Evolutionary conservation across 2,329 filamentous ascomycete genomes (phyloP).

Genomic region (Talaromyces funiculosus): DNA sequence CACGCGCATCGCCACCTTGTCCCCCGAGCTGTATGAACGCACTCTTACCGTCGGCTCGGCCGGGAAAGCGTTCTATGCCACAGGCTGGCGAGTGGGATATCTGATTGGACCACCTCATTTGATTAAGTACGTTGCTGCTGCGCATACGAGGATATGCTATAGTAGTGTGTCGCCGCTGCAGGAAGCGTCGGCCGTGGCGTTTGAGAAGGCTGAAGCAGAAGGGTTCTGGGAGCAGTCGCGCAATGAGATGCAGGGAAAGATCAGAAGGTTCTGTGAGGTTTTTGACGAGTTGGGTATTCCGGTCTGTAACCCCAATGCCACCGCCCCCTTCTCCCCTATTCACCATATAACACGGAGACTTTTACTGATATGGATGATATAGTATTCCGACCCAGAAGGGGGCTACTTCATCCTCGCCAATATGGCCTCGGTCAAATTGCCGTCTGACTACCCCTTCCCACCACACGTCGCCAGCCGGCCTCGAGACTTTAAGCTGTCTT

Average conservation of each 20-base stretch:
- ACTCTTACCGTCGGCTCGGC: slow-evolving; percentile 93
- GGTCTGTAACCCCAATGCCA: no score
- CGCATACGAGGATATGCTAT: slow-evolving; percentile 95
- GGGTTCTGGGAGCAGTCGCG: slow-evolving; percentile 85
- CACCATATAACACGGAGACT: neutral
- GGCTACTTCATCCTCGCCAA: slow-evolving; percentile 98
- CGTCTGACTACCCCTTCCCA: slow-evolving; percentile 80
- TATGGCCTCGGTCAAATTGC: slow-evolving; percentile 78
- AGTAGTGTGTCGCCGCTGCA: slow-evolving; percentile 88
- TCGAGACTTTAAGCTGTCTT: slow-evolving; percentile 87
- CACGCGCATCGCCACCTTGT: slow-evolving; percentile 83
- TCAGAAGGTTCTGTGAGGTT: slow-evolving; percentile 77
- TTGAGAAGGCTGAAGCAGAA: slow-evolving; percentile 77
- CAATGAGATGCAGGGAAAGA: slow-evolving; percentile 81
- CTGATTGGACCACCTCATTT: slow-evolving; percentile 83
- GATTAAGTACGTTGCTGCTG: slow-evolving; percentile 84
- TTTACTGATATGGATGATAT: neutral
- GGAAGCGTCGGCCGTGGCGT: slow-evolving; percentile 88
- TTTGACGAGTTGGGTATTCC: slow-evolving; percentile 70
- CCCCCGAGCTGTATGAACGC: slow-evolving; percentile 78
- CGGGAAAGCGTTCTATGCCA: slow-evolving; percentile 97
- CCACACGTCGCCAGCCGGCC: slow-evolving; percentile 79
- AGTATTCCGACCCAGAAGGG: slow-evolving; percentile 86
- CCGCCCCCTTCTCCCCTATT: no score
- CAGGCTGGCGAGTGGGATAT: slow-evolving; percentile 95